phyloP scores from a whole-genome alignment of 176 grass and related monocot species.

The Calamus simplicifolius region DNA sequence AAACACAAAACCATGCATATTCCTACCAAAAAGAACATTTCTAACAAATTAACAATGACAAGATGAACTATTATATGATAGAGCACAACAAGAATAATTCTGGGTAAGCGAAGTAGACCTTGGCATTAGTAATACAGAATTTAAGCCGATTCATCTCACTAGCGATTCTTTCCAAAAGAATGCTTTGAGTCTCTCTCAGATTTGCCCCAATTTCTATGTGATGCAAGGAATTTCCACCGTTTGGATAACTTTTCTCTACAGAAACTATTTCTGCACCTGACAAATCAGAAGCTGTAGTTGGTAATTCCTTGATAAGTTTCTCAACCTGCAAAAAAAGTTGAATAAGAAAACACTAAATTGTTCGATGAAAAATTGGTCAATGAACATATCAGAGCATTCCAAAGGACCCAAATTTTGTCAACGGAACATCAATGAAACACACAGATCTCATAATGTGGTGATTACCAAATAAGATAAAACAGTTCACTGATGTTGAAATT shows the following conservation, averaged over 20 bases:
- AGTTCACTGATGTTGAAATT: too few relatives aligned
- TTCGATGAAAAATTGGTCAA: too few relatives aligned
- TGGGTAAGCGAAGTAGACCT: slow-evolving; percentile 39
- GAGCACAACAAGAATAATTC: not conserved
- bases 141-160: slow-evolving; percentile 98
- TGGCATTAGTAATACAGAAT: slow-evolving; percentile 79
- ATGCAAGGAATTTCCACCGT: slow-evolving; percentile 11
- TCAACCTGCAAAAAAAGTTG: slow-evolving; percentile 50
- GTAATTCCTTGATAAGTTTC: slow-evolving; percentile 93
- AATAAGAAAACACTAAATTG: too few relatives aligned
- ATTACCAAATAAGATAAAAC: too few relatives aligned
- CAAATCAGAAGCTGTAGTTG: slow-evolving; percentile 51
- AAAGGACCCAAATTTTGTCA: too few relatives aligned
- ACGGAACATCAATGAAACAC: too few relatives aligned
- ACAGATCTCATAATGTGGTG: too few relatives aligned
- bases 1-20: too few relatives aligned
- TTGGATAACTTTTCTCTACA: slow-evolving; percentile 23
- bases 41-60: too few relatives aligned
- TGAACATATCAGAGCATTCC: too few relatives aligned
- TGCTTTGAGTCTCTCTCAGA: slow-evolving; percentile 77
- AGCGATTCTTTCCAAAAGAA: slow-evolving; percentile 93
- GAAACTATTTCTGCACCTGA: slow-evolving; percentile 9
- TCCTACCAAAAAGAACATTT: too few relatives aligned
- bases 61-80: too few relatives aligned
- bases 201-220: slow-evolving; percentile 43